Evolutionary conservation across 2,329 filamentous ascomycete genomes (phyloP).

Genomic region (Curvularia lunata): DNA sequence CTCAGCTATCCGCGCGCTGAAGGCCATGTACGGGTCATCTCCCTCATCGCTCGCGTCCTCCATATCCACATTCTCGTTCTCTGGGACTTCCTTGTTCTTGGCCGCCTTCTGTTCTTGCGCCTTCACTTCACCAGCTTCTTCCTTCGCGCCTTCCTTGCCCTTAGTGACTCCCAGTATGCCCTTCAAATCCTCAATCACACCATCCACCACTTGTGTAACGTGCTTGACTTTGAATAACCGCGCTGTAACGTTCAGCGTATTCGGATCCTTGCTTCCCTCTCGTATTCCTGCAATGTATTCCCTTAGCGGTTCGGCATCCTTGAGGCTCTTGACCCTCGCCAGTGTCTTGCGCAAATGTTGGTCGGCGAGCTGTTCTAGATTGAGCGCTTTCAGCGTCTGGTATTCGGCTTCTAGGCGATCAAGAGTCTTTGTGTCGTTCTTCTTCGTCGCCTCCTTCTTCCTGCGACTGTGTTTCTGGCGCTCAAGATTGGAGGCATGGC

Average conservation of each 20-base stretch:
- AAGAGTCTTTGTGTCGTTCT: constrained; percentile 57
- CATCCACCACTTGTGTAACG: constrained; percentile 61
- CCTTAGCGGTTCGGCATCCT: constrained; percentile 57
- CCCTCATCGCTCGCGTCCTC: constrained; percentile 38
- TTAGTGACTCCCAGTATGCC: constrained; percentile 38
- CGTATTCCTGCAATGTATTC: constrained; percentile 44
- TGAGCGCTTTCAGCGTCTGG: constrained; percentile 62
- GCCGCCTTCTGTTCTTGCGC: constrained; percentile 40
- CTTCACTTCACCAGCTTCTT: constrained; percentile 25
- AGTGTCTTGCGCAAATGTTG: constrained; percentile 64
- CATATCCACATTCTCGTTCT: constrained; percentile 29
- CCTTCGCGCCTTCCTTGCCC: constrained; percentile 22
- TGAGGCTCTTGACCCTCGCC: constrained; percentile 63
- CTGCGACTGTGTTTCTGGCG: constrained; percentile 74
- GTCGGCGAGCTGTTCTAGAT: constrained; percentile 58
- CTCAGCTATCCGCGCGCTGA: constrained; percentile 50
- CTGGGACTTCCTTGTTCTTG: constrained; percentile 25
- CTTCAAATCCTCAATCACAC: constrained; percentile 53
- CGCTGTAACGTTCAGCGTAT: constrained; percentile 64
- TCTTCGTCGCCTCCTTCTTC: constrained; percentile 60
- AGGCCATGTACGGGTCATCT: constrained; percentile 43
- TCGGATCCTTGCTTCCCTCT: constrained; percentile 51
- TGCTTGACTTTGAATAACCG: constrained; percentile 66
- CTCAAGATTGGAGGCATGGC: constrained; percentile 76
- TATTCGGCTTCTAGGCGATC: constrained; percentile 69